Percentiles rank a stretch among this genome's conserved stretches.
phyloP scores from a whole-genome alignment of 1,284 basidiomycete genomes.

The Pseudozyma hubeiensis region DNA sequence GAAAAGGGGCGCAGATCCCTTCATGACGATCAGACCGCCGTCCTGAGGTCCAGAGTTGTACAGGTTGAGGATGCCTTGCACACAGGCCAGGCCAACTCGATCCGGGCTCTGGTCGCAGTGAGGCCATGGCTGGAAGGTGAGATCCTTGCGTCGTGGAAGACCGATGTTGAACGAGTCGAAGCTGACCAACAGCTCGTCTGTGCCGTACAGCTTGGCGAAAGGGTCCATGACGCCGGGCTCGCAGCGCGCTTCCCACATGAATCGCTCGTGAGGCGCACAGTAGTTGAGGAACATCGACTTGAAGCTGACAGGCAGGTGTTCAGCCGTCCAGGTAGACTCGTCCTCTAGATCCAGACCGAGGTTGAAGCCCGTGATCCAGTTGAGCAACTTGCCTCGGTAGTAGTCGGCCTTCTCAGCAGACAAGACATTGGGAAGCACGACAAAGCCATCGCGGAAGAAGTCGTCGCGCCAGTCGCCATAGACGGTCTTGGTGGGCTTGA shows the following conservation, averaged over 20 bases:
- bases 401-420: constrained; percentile 56
- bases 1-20: constrained; percentile 66
- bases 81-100: constrained; percentile 67
- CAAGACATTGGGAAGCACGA: constrained; percentile 67
- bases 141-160: constrained; percentile 17
- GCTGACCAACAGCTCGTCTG: constrained; percentile 69
- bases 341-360: constrained; percentile 69
- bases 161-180: constrained; percentile 47
- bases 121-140: constrained; percentile 65
- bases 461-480: constrained; percentile 23
- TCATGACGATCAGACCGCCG: constrained; percentile 70
- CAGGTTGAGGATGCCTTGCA: constrained; percentile 70
- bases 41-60: constrained; percentile 69
- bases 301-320: constrained; percentile 66
- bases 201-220: constrained; percentile 70
- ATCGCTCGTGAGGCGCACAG: constrained; percentile 68
- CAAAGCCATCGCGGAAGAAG: constrained; percentile 53
- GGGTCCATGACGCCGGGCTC: constrained; percentile 67
- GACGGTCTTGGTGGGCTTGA: constrained; percentile 1
- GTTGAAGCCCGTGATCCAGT: constrained; percentile 68
- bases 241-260: constrained; percentile 69
- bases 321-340: constrained; percentile 66
- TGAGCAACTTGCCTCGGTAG: constrained; percentile 65
- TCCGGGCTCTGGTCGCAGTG: constrained; percentile 69
- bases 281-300: constrained; percentile 60